Evolutionary conservation across 2,329 filamentous ascomycete genomes (phyloP), one percentile per base, ranked within the genome.

Genomic region (Aaosphaeria pasadenensis): DNA sequence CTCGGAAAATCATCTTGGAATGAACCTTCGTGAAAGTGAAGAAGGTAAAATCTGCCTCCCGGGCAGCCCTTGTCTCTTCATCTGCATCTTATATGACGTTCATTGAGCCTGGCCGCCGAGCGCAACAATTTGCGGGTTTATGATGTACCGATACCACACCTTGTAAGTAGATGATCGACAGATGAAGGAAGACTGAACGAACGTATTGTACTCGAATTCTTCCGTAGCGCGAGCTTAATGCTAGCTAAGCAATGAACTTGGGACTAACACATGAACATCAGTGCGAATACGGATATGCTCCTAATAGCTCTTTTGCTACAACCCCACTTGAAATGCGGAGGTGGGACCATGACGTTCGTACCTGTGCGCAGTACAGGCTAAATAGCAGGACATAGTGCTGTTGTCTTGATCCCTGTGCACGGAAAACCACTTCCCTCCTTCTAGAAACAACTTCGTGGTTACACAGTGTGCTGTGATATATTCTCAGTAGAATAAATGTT

Each of bases 91-190:
- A 52, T 54, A 52, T 30, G 28, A 44, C 48, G 30, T 29, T 9
- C 44, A 50, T 54, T 24, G 17, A 24, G 17, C 46, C 49, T 49
- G 49, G 48, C 44, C 42, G 30, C 46, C 46, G 44, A 17, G 17
- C 17, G 17, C 17, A 24, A 24, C 17, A 24, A 24, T 24, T 39
- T 49, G 47, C 52, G 48, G 54, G 44, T 43, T n/a, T 28, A 49
- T 44, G 50, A 57, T 57, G 42, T 53, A 55, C 54, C 52, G 54
- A 57, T 52, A 55, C 54, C 48, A 55, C 44, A 43, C 48, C 51
- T 24, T 28, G 45, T 50, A 33, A 43, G 45, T 43, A 11, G 43
- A 47, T 47, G 53, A 56, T 54, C 49, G 35, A 30, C 49, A 30
- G 45, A 5, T 42, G 13, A 24, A 24, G 30, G 36, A 29, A 46